A percentile compares a stretch with the other conserved stretches of the same genome.
Evolutionary conservation across 257 asterid genomes (phyloP).

Genomic region (Leonotis leonurus): DNA sequence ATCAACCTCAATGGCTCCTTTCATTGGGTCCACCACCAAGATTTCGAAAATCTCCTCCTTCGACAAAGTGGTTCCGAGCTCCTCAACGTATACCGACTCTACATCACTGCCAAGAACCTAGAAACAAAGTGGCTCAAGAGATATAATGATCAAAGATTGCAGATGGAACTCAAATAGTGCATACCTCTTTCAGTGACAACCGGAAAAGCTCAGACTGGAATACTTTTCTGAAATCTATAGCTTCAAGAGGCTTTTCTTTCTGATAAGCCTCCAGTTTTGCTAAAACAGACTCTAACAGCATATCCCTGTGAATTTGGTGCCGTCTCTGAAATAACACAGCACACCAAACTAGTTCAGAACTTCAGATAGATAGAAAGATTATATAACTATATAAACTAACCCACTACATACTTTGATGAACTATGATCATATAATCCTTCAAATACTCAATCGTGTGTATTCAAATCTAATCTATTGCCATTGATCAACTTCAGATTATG

Average conservation of each 20-base stretch:
- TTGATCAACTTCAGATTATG: not conserved
- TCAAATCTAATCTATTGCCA: not conserved
- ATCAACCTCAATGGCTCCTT: constrained; percentile 86
- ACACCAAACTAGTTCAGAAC: not conserved
- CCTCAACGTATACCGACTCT: constrained; percentile 55
- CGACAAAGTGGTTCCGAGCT: constrained; percentile 37
- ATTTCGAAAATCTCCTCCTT: constrained; percentile 45
- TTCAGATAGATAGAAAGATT: not conserved
- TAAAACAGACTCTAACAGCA: constrained; percentile 32
- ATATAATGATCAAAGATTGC: too few relatives aligned
- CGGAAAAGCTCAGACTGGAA: constrained; percentile 76
- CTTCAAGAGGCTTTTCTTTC: constrained; percentile 32
- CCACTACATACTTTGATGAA: too few relatives aligned
- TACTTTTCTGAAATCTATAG: constrained; percentile 52
- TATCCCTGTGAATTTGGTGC: constrained; percentile 53
- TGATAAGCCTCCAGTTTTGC: constrained; percentile 29
- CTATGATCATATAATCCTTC: too few relatives aligned
- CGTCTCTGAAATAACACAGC: constrained; percentile 46
- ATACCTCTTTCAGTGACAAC: constrained; percentile 58
- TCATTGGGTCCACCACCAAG: constrained; percentile 62
- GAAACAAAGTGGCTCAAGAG: not conserved
- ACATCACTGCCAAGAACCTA: constrained; percentile 71
- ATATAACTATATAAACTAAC: too few relatives aligned
- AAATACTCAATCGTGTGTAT: too few relatives aligned
- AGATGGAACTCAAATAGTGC: too few relatives aligned